Conservation (phyloP, 1,139 yeast species). For the Geotrichum reessii region DNA sequence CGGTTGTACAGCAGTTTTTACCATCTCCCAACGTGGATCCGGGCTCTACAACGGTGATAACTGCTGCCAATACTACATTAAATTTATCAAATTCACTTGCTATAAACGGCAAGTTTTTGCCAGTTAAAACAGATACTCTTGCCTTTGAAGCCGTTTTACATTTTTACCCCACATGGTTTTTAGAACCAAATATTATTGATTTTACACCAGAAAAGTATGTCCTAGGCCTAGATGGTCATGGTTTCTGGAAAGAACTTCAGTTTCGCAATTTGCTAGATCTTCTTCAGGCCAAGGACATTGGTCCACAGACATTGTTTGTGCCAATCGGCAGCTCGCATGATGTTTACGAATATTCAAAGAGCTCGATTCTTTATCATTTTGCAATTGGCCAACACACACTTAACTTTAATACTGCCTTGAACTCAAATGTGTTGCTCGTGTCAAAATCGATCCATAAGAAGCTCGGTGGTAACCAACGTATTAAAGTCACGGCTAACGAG, state of each 20-base stretch:
- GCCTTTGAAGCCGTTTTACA: constrained; percentile 61
- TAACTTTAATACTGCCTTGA: constrained; percentile 38
- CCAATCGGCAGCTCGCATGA: constrained; percentile 29
- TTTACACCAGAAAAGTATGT: constrained; percentile 71
- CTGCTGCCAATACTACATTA: constrained; percentile 28
- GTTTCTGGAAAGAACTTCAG: constrained; percentile 63
- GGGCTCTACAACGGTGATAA: constrained; percentile 29
- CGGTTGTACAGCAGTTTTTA: constrained; percentile 29
- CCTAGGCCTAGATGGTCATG: constrained; percentile 61
- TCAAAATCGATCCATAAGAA: constrained; percentile 20
- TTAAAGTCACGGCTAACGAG: constrained; percentile 36
- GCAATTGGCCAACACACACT: constrained; percentile 45
- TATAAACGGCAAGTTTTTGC: constrained; percentile 26
- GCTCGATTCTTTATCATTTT: constrained; percentile 63
- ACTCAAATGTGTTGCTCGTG: constrained; percentile 10
- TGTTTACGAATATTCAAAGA: constrained; percentile 29
- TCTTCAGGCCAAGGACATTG: constrained; percentile 48
- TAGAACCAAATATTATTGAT: constrained; percentile 27
- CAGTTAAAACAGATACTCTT: constrained; percentile 42
- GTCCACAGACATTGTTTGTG: constrained; percentile 57
- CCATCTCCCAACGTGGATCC: constrained; percentile 23
- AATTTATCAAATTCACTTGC: constrained; percentile 21
- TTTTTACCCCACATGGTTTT: constrained; percentile 40
- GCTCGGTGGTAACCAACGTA: constrained; percentile 46
- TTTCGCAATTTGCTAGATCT: constrained; percentile 55